Percentiles rank a stretch among this genome's conserved stretches.
Conservation (phyloP, 768 basidiomycete genomes). For the Mycena crocata region DNA sequence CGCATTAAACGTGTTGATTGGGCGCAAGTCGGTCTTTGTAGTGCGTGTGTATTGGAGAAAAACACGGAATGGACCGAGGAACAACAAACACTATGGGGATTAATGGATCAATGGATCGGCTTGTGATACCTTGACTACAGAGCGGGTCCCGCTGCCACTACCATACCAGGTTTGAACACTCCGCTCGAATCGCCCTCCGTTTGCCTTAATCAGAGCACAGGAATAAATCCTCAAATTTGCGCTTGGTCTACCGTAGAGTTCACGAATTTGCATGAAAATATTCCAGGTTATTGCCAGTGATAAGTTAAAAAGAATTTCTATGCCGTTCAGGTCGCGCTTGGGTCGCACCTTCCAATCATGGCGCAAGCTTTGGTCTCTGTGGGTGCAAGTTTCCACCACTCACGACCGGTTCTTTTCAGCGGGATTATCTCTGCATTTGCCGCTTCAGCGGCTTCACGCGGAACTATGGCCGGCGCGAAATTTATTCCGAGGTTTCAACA, state of each 20-base stretch:
- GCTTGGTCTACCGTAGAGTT: neutral
- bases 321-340: neutral
- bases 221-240: neutral
- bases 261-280: slow-evolving; percentile 4
- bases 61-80: slow-evolving; percentile 74
- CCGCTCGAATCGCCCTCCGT: slow-evolving; percentile 22
- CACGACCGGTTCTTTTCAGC: neutral
- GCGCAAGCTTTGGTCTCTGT: neutral
- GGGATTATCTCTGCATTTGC: neutral
- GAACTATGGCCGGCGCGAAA: neutral
- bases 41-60: slow-evolving; percentile 68
- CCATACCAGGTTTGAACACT: slow-evolving; percentile 13
- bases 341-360: slow-evolving; percentile 6
- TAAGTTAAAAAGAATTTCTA: neutral
- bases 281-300: neutral
- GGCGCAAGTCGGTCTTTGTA: slow-evolving; percentile 68
- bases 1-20: slow-evolving; percentile 69
- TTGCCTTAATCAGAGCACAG: slow-evolving; percentile 13
- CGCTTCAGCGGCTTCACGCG: neutral
- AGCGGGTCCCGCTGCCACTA: slow-evolving; percentile 3
- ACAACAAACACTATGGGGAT: slow-evolving; percentile 68
- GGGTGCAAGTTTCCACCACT: neutral
- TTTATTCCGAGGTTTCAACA: slow-evolving; percentile 1
- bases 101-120: slow-evolving; percentile 69
- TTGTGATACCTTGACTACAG: slow-evolving; percentile 21